Base-by-base conservation (phyloP, 495 filamentous ascomycete species). In the Penicillium daleae region DNA sequence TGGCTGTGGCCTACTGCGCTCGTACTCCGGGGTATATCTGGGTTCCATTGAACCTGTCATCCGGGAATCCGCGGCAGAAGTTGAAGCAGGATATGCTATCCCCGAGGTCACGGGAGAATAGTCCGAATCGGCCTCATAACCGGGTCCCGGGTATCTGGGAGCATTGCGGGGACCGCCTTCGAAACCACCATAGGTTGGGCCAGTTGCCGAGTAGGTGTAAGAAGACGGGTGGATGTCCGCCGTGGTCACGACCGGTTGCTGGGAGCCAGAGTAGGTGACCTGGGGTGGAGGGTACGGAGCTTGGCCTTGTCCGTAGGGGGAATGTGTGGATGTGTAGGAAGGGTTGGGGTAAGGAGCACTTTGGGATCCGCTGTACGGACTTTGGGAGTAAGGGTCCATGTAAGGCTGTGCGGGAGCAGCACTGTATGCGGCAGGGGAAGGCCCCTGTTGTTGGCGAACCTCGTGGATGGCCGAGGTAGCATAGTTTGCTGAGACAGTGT, bases 11-110 rank as follows among this genome's bases (percentile, higher is more conserved):
- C 77, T 78, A 74, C 66, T 78, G 71, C 76, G 76, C 61, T 78
- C 78, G 65, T 76, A 79, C 59, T 79, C 78, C 65, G 79, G 76
- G 60, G 76, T 79, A 62, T 78, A 82, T 77, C 79, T 81, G 56
- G 76, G 69, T 42, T 79, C 79, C 77, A 81, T 79, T 78, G 33
- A 39, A 42, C 54, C 32, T 17, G 21, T 29, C 37, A 80, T 77
- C 73, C 79, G 78, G 57, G 76, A 71, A 59, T 81, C 79, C 66
- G 77, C 72, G 70, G 76, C 78, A 68, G 78, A 74, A 54, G 77
- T 78, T 33, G 51, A 54, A 64, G 78, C 49, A 70, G 78, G 77
- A 64, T 80, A 80, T 48, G 70, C 65, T 60, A 80, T 80, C 67
- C 74, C 77, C 53, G 78, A 71, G 32, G 79, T 76, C 54, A 77